Percentiles rank a stretch among this genome's conserved stretches.
Conservation (phyloP, 164 flowering plant genomes). For the Vitis rupestris region DNA sequence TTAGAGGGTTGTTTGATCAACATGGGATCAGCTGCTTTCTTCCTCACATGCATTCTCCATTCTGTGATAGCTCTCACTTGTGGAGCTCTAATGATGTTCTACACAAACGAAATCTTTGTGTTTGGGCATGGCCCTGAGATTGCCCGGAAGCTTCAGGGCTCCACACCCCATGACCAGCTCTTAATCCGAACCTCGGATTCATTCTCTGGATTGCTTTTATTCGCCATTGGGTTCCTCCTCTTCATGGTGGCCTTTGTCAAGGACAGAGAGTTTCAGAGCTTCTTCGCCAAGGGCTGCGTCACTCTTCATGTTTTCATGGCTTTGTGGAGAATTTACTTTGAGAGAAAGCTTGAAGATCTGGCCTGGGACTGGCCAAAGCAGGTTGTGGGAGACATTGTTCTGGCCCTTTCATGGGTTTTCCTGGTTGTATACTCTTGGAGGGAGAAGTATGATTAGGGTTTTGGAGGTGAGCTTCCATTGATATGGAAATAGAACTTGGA, state of each 20-base stretch:
- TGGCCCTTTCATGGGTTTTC: constrained; percentile 79
- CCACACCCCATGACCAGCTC: constrained; percentile 77
- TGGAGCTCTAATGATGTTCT: constrained; percentile 78
- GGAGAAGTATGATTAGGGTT: constrained; percentile 72
- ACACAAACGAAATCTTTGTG: constrained; percentile 46
- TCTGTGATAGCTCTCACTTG: constrained; percentile 54
- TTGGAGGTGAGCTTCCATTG: too few relatives aligned
- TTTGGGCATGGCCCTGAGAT: constrained; percentile 64
- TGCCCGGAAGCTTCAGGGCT: constrained; percentile 67
- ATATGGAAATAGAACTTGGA: too few relatives aligned
- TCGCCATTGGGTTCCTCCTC: constrained; percentile 55
- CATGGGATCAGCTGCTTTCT: constrained; percentile 44
- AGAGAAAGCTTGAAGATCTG: constrained; percentile 64
- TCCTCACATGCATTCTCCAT: constrained; percentile 59
- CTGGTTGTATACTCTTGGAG: constrained; percentile 78
- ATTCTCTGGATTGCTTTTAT: constrained; percentile 75
- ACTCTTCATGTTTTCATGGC: constrained; percentile 61
- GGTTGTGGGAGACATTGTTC: constrained; percentile 58
- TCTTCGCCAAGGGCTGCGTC: constrained; percentile 71
- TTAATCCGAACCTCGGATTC: constrained; percentile 63
- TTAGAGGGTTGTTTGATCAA: not conserved
- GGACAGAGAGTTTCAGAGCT: constrained; percentile 66
- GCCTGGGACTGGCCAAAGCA: constrained; percentile 60
- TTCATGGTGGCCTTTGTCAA: constrained; percentile 74
- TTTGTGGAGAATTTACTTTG: constrained; percentile 74